Percentiles rank a stretch among this genome's conserved stretches.
phyloP scores from a whole-genome alignment of 805 yeast species.

The Schwanniomyces yamadae region DNA sequence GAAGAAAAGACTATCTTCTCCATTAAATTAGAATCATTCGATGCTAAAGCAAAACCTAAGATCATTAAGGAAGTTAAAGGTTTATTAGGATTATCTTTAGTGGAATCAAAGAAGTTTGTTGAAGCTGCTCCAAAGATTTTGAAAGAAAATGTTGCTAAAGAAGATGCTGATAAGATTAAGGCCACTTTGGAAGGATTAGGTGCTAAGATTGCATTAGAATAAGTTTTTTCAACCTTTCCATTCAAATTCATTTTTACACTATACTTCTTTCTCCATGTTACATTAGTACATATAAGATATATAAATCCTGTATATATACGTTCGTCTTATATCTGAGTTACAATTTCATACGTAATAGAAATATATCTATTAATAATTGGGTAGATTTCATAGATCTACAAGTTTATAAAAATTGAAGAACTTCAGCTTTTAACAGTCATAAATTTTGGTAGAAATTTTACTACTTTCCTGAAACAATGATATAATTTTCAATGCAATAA shows the following conservation, averaged over 20 bases:
- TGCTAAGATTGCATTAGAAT: constrained; percentile 89
- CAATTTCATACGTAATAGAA: no score
- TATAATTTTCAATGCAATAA: no score
- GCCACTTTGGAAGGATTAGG: constrained; percentile 90
- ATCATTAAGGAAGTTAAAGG: constrained; percentile 95
- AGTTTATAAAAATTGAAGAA: no score
- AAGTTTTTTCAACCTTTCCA: constrained; percentile 15
- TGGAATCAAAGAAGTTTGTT: constrained; percentile 96
- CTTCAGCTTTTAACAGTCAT: no score
- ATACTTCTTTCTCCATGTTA: constrained; percentile 4
- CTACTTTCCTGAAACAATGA: no score
- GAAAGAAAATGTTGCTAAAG: constrained; percentile 95
- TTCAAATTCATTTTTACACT: background rate
- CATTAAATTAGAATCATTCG: constrained; percentile 89
- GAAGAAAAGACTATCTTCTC: constrained; percentile 94
- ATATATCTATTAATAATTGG: no score
- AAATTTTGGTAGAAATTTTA: no score
- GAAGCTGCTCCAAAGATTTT: constrained; percentile 95
- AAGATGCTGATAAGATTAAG: constrained; percentile 96
- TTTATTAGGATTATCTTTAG: constrained; percentile 86
- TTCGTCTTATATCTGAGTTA: constrained; percentile 3
- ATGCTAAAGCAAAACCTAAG: constrained; percentile 94
- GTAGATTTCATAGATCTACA: no score
- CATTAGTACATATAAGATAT: constrained; percentile 5
- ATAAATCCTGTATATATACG: constrained; percentile 8